Conservation (phyloP, 805 yeast species). For the Spathaspora arborariae region DNA sequence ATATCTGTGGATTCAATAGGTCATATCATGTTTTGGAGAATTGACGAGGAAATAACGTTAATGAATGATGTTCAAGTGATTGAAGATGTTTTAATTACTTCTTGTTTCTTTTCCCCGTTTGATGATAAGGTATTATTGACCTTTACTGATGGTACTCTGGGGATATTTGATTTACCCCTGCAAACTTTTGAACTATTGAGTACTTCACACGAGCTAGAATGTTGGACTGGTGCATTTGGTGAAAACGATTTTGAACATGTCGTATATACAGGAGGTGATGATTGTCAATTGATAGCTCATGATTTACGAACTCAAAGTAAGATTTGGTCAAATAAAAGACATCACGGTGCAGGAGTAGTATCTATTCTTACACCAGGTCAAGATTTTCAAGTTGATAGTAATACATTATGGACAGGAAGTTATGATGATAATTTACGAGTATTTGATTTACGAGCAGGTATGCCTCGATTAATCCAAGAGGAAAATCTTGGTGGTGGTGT, state of each 20-base stretch:
- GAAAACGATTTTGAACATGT: conserved; percentile 51
- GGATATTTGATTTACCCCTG: conserved; percentile 32
- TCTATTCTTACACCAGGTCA: conserved; percentile 54
- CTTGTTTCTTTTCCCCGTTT: conserved; percentile 54
- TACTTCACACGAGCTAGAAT: conserved; percentile 64
- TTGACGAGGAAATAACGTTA: conserved; percentile 19
- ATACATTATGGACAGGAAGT: conserved; percentile 77
- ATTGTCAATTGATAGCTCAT: conserved; percentile 68
- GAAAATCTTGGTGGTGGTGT: conserved; percentile 86
- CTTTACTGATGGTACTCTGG: conserved; percentile 62
- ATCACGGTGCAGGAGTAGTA: conserved; percentile 85
- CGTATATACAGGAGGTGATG: conserved; percentile 89
- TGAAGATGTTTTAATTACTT: conserved; percentile 55
- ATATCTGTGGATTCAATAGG: conserved; percentile 83
- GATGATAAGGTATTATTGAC: conserved; percentile 47
- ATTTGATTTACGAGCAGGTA: conserved; percentile 58
- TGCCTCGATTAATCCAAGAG: conserved; percentile 44
- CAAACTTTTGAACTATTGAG: conserved; percentile 19
- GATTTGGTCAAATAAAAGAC: conserved; percentile 36
- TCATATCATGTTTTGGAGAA: conserved; percentile 58
- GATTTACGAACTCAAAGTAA: conserved; percentile 48
- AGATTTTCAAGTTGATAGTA: conserved; percentile 32
- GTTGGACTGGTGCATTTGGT: conserved; percentile 85
- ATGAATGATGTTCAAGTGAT: conserved; percentile 37
- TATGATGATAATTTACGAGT: conserved; percentile 78